A percentile compares a stretch with the other conserved stretches of the same genome.
Evolutionary conservation across 1,284 basidiomycete genomes (phyloP).

Genomic region (Boletus semigastroideus): DNA sequence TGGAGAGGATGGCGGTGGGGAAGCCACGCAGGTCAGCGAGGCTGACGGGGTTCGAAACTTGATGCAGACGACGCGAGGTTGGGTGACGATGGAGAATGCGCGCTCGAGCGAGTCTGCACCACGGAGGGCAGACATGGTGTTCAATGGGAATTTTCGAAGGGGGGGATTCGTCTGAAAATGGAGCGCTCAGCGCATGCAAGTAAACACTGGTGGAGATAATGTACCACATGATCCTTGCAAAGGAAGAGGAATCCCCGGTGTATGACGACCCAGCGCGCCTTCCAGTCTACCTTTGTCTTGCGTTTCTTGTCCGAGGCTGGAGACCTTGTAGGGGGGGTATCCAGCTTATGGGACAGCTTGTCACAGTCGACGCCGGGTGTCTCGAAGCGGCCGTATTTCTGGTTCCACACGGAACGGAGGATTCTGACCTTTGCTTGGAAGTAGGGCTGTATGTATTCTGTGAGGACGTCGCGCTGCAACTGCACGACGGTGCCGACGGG

Average conservation of each 20-base stretch:
- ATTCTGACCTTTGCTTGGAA: slow-evolving; percentile 63
- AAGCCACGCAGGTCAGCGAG: slow-evolving; percentile 34
- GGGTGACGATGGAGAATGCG: slow-evolving; percentile 23
- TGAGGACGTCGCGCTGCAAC: slow-evolving; percentile 42
- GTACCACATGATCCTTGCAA: slow-evolving; percentile 53
- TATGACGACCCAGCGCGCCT: slow-evolving; percentile 61
- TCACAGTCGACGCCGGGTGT: slow-evolving; percentile 17
- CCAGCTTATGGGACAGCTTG: slow-evolving; percentile 5
- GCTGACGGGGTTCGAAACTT: slow-evolving; percentile 39
- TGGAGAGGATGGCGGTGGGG: slow-evolving; percentile 22
- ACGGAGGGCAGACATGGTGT: slow-evolving; percentile 42
- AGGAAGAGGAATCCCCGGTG: slow-evolving; percentile 55
- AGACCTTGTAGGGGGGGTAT: slow-evolving; percentile 12
- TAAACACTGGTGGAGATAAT: slow-evolving; percentile 27
- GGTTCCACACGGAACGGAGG: slow-evolving; percentile 45
- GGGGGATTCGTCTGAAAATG: slow-evolving; percentile 43
- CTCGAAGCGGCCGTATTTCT: slow-evolving; percentile 27
- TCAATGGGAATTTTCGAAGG: slow-evolving; percentile 43
- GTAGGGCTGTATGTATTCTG: slow-evolving; percentile 63
- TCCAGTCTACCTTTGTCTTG: slow-evolving; percentile 53
- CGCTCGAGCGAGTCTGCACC: slow-evolving; percentile 47
- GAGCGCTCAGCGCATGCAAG: not conserved
- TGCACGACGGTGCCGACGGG: slow-evolving; percentile 39
- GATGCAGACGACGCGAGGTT: slow-evolving; percentile 47
- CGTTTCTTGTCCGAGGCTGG: slow-evolving; percentile 22